Evolutionary conservation across 306 rosid genomes (phyloP).

Genomic region (Acacia confusa): DNA sequence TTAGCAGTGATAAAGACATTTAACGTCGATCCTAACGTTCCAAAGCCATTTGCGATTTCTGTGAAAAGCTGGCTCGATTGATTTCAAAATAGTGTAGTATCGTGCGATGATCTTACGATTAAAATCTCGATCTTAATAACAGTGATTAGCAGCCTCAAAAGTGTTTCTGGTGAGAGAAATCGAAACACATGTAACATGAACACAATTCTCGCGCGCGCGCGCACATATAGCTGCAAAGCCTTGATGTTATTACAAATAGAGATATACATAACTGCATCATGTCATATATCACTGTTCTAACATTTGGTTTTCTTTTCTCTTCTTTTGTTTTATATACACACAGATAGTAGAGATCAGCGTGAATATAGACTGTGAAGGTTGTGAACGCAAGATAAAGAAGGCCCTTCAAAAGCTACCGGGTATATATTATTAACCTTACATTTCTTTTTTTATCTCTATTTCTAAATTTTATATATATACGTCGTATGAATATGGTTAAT

Average conservation of each 20-base stretch:
- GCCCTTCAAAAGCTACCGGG: constrained; percentile 60
- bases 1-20: no score
- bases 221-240: neutral
- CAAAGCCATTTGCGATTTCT: no score
- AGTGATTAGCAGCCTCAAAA: neutral
- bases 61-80: no score
- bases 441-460: neutral
- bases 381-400: constrained; percentile 63
- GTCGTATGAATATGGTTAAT: neutral
- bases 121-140: no score
- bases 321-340: neutral
- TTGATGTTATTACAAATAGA: no score
- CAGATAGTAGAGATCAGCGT: constrained; percentile 71
- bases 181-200: neutral
- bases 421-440: constrained; percentile 1
- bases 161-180: no score
- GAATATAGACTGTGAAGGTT: constrained; percentile 67
- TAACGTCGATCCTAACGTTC: no score
- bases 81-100: no score
- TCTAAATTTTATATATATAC: neutral
- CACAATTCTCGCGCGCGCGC: rapidly evolving
- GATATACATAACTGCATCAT: neutral
- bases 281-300: neutral
- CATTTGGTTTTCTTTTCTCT: neutral
- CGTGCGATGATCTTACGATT: no score